These are phyloP conservation scores for Hypoxylon sp. DNA, from an alignment of 2,329 filamentous ascomycete species.

Conservation along the genomic window DNA sequence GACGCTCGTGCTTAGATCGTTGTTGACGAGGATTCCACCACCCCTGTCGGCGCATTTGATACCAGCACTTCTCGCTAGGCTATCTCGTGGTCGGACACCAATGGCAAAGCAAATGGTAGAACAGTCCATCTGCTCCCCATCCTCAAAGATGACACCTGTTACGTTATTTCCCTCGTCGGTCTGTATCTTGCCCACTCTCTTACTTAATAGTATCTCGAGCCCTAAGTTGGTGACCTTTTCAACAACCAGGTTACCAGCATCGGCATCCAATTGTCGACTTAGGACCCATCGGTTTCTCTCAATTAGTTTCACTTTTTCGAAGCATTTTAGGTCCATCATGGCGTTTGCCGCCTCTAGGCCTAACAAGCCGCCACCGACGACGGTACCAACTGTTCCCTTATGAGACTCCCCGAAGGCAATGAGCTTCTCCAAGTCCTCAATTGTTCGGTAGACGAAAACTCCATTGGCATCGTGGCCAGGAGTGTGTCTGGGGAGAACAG, in stretches of 20 bases:
- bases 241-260: constrained; percentile 85
- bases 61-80: constrained; percentile 77
- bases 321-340: constrained; percentile 87
- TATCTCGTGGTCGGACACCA: constrained; percentile 85
- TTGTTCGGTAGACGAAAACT: constrained; percentile 91
- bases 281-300: constrained; percentile 88
- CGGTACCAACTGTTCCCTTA: constrained; percentile 78
- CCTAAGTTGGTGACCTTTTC: constrained; percentile 85
- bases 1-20: constrained; percentile 77
- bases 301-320: constrained; percentile 80
- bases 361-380: constrained; percentile 87
- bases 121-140: constrained; percentile 82
- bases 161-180: constrained; percentile 77
- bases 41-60: constrained; percentile 80
- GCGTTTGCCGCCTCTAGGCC: constrained; percentile 92
- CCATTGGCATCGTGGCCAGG: constrained; percentile 85
- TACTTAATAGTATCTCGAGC: constrained; percentile 83
- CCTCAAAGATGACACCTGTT: constrained; percentile 82
- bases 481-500: constrained; percentile 78
- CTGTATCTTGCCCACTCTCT: constrained; percentile 79
- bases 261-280: constrained; percentile 83
- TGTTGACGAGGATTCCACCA: constrained; percentile 81
- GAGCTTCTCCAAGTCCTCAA: constrained; percentile 82
- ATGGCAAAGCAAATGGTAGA: constrained; percentile 91
- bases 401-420: constrained; percentile 79